These are phyloP conservation scores for Mucor irregularis DNA, from an alignment of 371 early-diverging fungal genomes.

Conservation along the genomic window DNA sequence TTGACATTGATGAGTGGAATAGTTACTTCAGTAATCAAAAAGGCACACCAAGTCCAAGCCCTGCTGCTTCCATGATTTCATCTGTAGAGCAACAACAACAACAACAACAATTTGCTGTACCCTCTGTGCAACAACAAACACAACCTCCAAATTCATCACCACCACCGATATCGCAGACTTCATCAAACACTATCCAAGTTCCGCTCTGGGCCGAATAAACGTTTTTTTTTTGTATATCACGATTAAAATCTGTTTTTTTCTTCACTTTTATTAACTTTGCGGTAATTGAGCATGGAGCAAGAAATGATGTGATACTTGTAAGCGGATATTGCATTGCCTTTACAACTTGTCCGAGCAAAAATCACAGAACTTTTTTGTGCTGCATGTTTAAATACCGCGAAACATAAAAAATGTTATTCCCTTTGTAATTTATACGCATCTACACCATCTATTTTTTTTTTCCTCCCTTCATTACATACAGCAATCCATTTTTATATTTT, in stretches of 20 bases:
- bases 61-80: neutral
- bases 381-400: too few species aligned
- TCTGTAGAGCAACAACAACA: neutral
- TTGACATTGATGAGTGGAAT: conserved; percentile 40
- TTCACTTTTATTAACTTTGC: neutral
- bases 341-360: too few species aligned
- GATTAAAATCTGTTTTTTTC: neutral
- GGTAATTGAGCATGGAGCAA: conserved; percentile 7
- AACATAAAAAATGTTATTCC: too few species aligned
- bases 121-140: neutral
- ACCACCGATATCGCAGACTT: neutral
- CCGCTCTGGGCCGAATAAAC: conserved; percentile 2
- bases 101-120: neutral
- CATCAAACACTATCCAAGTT: neutral
- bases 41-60: neutral
- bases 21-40: conserved; percentile 29
- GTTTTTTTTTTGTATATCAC: too few species aligned
- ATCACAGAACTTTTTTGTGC: too few species aligned
- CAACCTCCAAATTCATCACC: neutral
- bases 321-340: too few species aligned
- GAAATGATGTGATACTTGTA: too few species aligned
- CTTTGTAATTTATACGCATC: too few species aligned
- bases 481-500: too few species aligned
- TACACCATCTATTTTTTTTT: too few species aligned
- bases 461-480: too few species aligned